These are phyloP conservation scores for Podospora sp. DNA, from an alignment of 495 filamentous ascomycete genomes.

Conservation along the genomic window DNA sequence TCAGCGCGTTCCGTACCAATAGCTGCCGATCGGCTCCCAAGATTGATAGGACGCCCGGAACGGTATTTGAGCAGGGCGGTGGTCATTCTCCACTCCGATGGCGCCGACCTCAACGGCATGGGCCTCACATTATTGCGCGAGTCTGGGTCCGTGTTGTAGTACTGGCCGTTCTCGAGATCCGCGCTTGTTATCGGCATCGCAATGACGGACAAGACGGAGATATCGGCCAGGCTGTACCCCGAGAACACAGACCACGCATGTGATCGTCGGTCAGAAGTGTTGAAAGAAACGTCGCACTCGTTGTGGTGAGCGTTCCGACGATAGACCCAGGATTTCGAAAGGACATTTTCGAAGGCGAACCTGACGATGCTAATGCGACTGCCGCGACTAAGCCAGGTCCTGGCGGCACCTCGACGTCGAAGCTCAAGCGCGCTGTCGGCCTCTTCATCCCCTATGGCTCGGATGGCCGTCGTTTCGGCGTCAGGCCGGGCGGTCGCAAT, in stretches of 20 bases:
- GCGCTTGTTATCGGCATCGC: slow-evolving; percentile 1
- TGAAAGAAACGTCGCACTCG: slow-evolving; percentile 13
- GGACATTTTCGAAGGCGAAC: slow-evolving; percentile 15
- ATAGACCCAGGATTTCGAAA: slow-evolving; percentile 6
- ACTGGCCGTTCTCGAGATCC: slow-evolving; percentile 5
- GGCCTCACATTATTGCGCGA: too few relatives aligned
- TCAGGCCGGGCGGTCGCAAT: neutral
- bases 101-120: too few relatives aligned
- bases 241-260: slow-evolving; percentile 6
- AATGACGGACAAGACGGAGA: slow-evolving; percentile 17
- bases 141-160: neutral
- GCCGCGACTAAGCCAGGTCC: neutral
- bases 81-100: too few relatives aligned
- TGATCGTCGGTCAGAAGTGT: slow-evolving; percentile 1
- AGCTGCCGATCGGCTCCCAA: too few relatives aligned
- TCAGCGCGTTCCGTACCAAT: too few relatives aligned
- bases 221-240: slow-evolving; percentile 19
- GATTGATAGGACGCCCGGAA: too few relatives aligned
- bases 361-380: slow-evolving; percentile 10
- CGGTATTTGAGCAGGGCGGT: too few relatives aligned
- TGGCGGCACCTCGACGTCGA: neutral
- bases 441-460: neutral
- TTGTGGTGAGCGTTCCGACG: neutral
- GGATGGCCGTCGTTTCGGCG: neutral
- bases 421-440: neutral